Evolutionary conservation across 1,284 basidiomycete species (phyloP).

Genomic region (Austropuccinia psidii): DNA sequence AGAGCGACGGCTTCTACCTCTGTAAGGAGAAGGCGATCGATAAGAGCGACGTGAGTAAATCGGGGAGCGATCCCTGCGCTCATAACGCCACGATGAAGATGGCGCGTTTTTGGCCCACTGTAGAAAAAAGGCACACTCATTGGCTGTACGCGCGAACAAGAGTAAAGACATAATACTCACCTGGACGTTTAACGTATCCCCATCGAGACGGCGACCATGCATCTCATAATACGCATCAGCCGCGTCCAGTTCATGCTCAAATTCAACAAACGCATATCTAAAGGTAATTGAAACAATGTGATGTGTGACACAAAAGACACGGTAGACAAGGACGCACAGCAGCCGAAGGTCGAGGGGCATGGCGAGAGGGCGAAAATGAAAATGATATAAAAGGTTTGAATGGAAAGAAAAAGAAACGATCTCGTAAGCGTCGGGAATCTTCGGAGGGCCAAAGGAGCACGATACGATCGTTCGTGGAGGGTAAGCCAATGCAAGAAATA

Average conservation of each 20-base stretch:
- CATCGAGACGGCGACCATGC: conserved; percentile 36
- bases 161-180: not conserved
- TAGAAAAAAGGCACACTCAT: not conserved
- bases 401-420: conserved; percentile 21
- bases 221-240: conserved; percentile 37
- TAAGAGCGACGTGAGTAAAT: conserved; percentile 25
- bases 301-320: not conserved
- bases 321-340: not conserved
- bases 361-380: not conserved
- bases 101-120: conserved; percentile 36
- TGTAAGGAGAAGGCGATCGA: conserved; percentile 31
- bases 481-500: not conserved
- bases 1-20: conserved; percentile 30
- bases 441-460: conserved; percentile 12
- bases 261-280: conserved; percentile 37
- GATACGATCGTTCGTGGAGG: conserved; percentile 10
- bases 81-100: conserved; percentile 35
- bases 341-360: not conserved
- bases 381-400: not conserved
- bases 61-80: conserved; percentile 32
- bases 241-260: conserved; percentile 33
- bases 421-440: conserved; percentile 33
- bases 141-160: not conserved
- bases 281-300: not conserved
- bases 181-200: conserved; percentile 35